These are phyloP conservation scores for Puccinia triticina DNA, from an alignment of 1,284 basidiomycete genomes.

Conservation along the genomic window DNA sequence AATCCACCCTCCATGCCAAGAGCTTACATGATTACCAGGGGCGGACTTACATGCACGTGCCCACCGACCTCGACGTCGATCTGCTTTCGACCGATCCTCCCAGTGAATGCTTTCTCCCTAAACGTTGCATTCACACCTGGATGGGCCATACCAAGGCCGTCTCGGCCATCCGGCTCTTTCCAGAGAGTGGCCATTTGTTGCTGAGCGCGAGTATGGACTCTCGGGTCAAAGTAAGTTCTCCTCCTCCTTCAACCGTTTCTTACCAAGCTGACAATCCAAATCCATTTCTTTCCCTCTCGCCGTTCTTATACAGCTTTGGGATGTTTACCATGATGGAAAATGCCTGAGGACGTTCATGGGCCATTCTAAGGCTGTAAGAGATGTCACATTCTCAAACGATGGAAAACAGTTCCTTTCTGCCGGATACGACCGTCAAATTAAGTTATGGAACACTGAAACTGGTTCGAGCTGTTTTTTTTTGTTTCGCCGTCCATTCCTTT, in stretches of 20 bases:
- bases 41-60: conserved; percentile 95
- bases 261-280: background rate
- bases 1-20: conserved; percentile 92
- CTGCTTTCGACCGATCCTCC: conserved; percentile 72
- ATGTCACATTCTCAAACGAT: conserved; percentile 90
- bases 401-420: conserved; percentile 88
- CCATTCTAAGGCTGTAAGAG: conserved; percentile 93
- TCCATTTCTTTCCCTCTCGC: too few relatives aligned
- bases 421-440: conserved; percentile 93
- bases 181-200: conserved; percentile 86
- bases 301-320: conserved; percentile 77
- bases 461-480: conserved; percentile 59
- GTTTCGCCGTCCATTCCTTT: background rate
- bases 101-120: conserved; percentile 90
- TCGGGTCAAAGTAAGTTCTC: conserved; percentile 81
- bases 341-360: conserved; percentile 97
- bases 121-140: conserved; percentile 94
- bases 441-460: conserved; percentile 99
- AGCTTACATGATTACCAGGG: conserved; percentile 96
- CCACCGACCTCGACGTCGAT: conserved; percentile 68
- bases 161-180: conserved; percentile 88
- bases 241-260: background rate
- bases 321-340: conserved; percentile 93
- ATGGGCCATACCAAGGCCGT: conserved; percentile 97
- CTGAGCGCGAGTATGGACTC: conserved; percentile 97